Base-by-base conservation (phyloP, 164 flowering plant genomes). In the Nelumbo lutea region DNA sequence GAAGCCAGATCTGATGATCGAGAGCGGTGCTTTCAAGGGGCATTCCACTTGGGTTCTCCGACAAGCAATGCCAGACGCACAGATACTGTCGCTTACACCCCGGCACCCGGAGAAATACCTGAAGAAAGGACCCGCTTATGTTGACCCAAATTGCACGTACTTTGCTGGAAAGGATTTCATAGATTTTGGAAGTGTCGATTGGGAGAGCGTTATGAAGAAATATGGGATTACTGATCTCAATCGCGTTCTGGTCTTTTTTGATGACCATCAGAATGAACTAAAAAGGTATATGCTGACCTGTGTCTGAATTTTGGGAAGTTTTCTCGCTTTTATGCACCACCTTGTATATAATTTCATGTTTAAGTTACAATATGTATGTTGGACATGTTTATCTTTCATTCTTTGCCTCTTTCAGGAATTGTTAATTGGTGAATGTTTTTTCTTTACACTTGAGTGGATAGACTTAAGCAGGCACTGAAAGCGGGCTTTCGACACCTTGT, bases 21-120 rank as follows among this genome's bases (percentile, higher is more conserved):
- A 96, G 79, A 93, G 98, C 79, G 99, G 99, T 63, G 98, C 98
- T 67, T 96, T 96, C 78, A 96, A 93, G 80, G 98, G 99, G 13
- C 98, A 96, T 73, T 96, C 98, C 11, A 96, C 99, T 43, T 96
- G 99, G 99, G 93, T 96, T 55, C 76, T 96, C 70, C 84, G 99
- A 79, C 97, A 96, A 75, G 98, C 98, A 41, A 90, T 83, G 91
- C 99, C 97, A 47, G 86, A 87, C 61, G 85, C 81, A 1, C 87
- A 75, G 10, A 93, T 96, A 39, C 57, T 93, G 38, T 90, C 99
- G 6, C 70, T 96, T 65, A 68, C 99, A 45, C 99, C 99, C 2
- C 79, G 98, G 42, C 99, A 90, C 75, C 99, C 98, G 1, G 95
- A 86, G 75, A 96, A 96, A 79, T 96, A 96, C 72, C 79, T 96